Evolutionary conservation across 352 stramenopile species (phyloP), one percentile per base, ranked within the genome.

Genomic region (Blastocystis sp.): DNA sequence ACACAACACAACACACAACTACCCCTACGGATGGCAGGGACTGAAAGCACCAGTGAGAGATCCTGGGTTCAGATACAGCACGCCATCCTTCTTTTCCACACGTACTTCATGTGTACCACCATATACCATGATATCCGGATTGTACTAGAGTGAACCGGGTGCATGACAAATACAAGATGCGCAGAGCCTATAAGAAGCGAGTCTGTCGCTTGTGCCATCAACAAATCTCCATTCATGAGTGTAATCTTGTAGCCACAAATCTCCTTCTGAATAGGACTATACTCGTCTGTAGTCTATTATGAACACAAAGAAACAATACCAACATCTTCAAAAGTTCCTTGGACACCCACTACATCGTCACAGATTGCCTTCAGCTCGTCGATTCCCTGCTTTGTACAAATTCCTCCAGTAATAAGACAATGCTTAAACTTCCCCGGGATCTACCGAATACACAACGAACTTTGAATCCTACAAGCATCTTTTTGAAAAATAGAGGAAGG

Each of bases 391-490:
- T 37, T 30, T n/a, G 78, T 89, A 18, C 24, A 89, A 16, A 89
- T 56, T 54, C 70, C 70, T 9, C 78, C 78, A 20, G 78, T 79
- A 1, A 76, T 43, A 24, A 89, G 13, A 7, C 68, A 24, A 54
- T 79, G 56, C n/a, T 78, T 89, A 34, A 89, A 89, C 47, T 89
- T 89, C 9, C 47, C 78, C 6, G 78, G 78, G 30, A 89, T 65
- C 73, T 85, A 53, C 2, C 34, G 55, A 26, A 50, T 11, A 85
- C 53, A 18, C n/a, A 9, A 8, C 30, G 37, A 7, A 30, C 4
- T 8, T n/a, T 13, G 34, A 3, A 18, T 13, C 73, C 3, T 47
- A 85, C 78, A 9, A 89, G 43, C 78, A 89, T 89, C 26, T 76
- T 79, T 62, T 89, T 89, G 37, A 89, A 89, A 8, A 53, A 16